Percentiles rank a stretch among this genome's conserved stretches.
Conservation (phyloP, 2,329 filamentous ascomycete genomes). For the Colletotrichum phormii region DNA sequence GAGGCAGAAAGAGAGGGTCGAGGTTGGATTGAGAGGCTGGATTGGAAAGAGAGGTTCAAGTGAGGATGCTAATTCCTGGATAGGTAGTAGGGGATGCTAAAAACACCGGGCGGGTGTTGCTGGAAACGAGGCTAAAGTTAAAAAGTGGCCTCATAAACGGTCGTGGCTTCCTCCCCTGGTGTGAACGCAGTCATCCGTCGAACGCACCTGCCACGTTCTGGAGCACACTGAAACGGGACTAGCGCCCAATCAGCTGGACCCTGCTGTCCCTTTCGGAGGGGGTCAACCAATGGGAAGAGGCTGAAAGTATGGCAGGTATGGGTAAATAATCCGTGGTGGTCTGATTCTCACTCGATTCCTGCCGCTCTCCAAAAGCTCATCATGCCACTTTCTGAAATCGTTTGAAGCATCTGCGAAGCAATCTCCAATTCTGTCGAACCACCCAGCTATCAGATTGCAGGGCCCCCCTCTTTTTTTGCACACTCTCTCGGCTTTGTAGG, state of each 20-base stretch:
- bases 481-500: background rate
- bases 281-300: slow-evolving; percentile 22
- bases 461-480: slow-evolving; percentile 9
- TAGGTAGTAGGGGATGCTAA: background rate
- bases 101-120: background rate
- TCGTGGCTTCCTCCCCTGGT: slow-evolving; percentile 14
- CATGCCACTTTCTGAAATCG: slow-evolving; percentile 36
- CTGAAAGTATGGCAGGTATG: slow-evolving; percentile 28
- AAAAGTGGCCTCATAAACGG: slow-evolving; percentile 32
- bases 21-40: background rate
- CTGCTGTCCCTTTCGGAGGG: slow-evolving; percentile 19
- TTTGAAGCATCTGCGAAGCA: slow-evolving; percentile 35
- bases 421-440: slow-evolving; percentile 36
- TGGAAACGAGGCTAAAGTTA: slow-evolving; percentile 21
- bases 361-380: slow-evolving; percentile 35
- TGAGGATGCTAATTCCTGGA: background rate
- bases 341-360: slow-evolving; percentile 37
- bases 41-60: slow-evolving; percentile 8
- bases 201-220: slow-evolving; percentile 36
- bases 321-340: slow-evolving; percentile 36
- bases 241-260: slow-evolving; percentile 25
- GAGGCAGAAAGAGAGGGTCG: background rate
- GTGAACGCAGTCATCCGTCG: slow-evolving; percentile 13
- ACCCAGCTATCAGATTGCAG: slow-evolving; percentile 27
- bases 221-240: slow-evolving; percentile 15